These are phyloP conservation scores for Neofusicoccum ribis DNA, from an alignment of 2,329 filamentous ascomycete genomes.

Conservation along the genomic window DNA sequence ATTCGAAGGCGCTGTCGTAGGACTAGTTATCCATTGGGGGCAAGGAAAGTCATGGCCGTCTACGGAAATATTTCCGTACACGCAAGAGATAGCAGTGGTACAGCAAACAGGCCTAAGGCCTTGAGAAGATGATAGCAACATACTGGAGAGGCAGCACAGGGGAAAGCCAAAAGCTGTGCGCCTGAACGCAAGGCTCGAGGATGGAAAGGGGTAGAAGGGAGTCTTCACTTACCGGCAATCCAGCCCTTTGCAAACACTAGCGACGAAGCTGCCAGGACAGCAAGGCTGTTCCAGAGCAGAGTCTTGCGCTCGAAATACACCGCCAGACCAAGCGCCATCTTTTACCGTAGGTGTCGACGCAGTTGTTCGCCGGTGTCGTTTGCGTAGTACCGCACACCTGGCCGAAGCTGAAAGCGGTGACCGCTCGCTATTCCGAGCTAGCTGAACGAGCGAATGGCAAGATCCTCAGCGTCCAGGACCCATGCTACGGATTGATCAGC, in stretches of 20 bases:
- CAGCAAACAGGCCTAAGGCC: no score
- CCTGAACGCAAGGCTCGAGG: background rate
- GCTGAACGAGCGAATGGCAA: background rate
- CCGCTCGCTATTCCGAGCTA: background rate
- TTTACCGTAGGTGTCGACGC: background rate
- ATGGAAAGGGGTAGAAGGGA: background rate
- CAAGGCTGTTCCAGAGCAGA: conserved; percentile 4
- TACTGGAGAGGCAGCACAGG: no score
- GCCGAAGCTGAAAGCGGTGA: conserved; percentile 15
- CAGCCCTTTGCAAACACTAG: conserved; percentile 7
- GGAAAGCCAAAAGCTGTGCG: background rate
- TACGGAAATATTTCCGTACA: no score
- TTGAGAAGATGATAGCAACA: no score
- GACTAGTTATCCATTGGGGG: no score
- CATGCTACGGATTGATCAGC: background rate
- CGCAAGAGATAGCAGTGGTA: no score
- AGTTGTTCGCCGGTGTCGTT: background rate
- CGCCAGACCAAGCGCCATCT: conserved; percentile 9
- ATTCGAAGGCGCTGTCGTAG: no score
- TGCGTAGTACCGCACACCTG: conserved; percentile 2
- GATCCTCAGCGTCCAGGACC: background rate
- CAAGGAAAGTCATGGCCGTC: no score
- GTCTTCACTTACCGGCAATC: conserved; percentile 5
- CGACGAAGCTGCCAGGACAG: background rate
- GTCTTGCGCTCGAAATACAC: conserved; percentile 18